phyloP scores from a whole-genome alignment of 352 stramenopile genomes.

The Ophiocytium majus region DNA sequence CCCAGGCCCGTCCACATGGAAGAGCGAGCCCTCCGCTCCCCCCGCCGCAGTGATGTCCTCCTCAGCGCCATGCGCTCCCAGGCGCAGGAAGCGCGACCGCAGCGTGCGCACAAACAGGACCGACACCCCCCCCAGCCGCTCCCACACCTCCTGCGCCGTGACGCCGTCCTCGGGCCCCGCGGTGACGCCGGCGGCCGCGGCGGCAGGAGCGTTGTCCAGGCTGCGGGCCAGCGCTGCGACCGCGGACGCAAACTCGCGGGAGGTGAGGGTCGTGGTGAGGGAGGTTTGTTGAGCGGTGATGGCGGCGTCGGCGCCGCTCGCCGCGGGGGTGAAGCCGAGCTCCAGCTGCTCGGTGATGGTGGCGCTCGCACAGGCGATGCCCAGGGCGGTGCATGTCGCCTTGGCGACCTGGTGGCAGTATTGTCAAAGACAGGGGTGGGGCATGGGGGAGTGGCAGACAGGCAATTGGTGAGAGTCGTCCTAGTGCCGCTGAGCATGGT shows the following conservation, averaged over 20 bases:
- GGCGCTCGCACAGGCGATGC: slow-evolving; percentile 13
- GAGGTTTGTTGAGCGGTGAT: too few species aligned
- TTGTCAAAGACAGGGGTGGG: too few species aligned
- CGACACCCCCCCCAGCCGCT: slow-evolving; percentile 33
- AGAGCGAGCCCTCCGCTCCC: slow-evolving; percentile 44
- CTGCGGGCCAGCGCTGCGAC: slow-evolving; percentile 25
- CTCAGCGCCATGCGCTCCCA: slow-evolving; percentile 29
- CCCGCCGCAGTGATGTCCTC: slow-evolving; percentile 49
- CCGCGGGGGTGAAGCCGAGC: slow-evolving; percentile 33
- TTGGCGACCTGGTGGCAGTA: too few species aligned
- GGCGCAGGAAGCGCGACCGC: slow-evolving; percentile 44
- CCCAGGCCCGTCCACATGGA: slow-evolving; percentile 37
- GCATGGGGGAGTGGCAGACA: too few species aligned
- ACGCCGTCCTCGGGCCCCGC: background rate
- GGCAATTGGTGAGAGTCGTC: too few species aligned
- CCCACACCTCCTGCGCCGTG: too few species aligned
- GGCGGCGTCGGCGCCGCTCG: background rate
- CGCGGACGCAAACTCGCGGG: slow-evolving; percentile 28
- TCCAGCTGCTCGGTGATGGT: slow-evolving; percentile 32
- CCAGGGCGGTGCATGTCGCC: background rate
- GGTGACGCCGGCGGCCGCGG: background rate
- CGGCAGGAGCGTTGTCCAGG: slow-evolving; percentile 16
- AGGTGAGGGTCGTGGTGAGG: slow-evolving; percentile 39
- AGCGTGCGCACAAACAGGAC: slow-evolving; percentile 52
- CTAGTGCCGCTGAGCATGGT: too few species aligned